Conservation (phyloP, 2,329 filamentous ascomycete genomes). For the Hypoxylon rubiginosum region DNA sequence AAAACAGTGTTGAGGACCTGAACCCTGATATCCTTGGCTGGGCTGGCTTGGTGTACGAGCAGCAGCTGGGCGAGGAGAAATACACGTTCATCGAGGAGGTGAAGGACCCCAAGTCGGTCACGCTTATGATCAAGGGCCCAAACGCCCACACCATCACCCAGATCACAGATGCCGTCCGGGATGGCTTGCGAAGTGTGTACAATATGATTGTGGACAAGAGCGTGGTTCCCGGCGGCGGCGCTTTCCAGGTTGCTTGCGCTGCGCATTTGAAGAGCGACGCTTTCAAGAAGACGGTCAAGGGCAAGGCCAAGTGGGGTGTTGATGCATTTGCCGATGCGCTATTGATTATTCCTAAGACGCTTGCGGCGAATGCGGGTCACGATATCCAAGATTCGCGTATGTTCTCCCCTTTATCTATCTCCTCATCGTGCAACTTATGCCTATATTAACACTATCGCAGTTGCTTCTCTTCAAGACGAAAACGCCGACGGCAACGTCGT, state of each 20-base stretch:
- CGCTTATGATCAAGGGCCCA: slow-evolving; percentile 96
- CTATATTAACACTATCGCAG: slow-evolving; percentile 58
- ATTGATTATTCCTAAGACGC: slow-evolving; percentile 95
- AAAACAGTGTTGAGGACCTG: slow-evolving; percentile 97
- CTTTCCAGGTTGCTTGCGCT: slow-evolving; percentile 95
- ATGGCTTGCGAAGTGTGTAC: slow-evolving; percentile 95
- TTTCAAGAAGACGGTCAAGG: slow-evolving; percentile 92
- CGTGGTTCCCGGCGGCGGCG: slow-evolving; percentile 93
- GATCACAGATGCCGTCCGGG: slow-evolving; percentile 95
- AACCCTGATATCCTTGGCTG: slow-evolving; percentile 90
- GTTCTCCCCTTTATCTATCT: slow-evolving; percentile 54
- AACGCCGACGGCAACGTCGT: slow-evolving; percentile 85
- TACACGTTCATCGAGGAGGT: slow-evolving; percentile 99
- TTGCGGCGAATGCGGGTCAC: slow-evolving; percentile 95
- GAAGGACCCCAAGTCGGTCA: slow-evolving; percentile 98
- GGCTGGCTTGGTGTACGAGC: slow-evolving; percentile 97
- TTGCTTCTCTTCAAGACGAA: slow-evolving; percentile 90
- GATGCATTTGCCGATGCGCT: slow-evolving; percentile 95
- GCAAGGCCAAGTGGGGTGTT: slow-evolving; percentile 97
- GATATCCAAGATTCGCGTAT: slow-evolving; percentile 95
- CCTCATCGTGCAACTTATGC: neutral
- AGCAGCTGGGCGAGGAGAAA: slow-evolving; percentile 98
- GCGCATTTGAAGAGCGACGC: slow-evolving; percentile 87
- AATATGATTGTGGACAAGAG: slow-evolving; percentile 99
- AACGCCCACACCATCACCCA: slow-evolving; percentile 97